Evolutionary conservation across 1,139 yeast genomes (phyloP).

Genomic region (Wickerhamomyces sp.): DNA sequence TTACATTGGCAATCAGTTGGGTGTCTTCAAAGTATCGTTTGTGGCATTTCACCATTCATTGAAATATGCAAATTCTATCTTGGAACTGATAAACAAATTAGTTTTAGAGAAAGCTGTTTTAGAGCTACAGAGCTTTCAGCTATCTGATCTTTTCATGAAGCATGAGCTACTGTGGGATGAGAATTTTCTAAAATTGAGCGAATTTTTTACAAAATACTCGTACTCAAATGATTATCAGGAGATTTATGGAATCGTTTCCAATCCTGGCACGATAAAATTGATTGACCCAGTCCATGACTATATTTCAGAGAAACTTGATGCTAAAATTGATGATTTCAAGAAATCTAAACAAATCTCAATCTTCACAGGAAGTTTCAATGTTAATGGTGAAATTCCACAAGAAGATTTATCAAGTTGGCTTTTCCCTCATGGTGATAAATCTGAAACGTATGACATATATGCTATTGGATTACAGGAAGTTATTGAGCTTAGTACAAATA

Average conservation of each 20-base stretch:
- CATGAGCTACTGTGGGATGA: constrained; percentile 63
- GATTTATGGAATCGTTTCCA: constrained; percentile 25
- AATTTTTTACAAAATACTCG: constrained; percentile 32
- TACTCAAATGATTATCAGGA: constrained; percentile 27
- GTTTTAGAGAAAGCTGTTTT: constrained; percentile 55
- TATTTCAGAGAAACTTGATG: constrained; percentile 50
- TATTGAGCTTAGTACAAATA: constrained; percentile 86
- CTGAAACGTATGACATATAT: constrained; percentile 57
- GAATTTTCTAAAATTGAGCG: constrained; percentile 46
- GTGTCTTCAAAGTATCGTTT: constrained; percentile 54
- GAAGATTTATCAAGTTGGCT: constrained; percentile 57
- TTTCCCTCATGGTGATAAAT: constrained; percentile 36
- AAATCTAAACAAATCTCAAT: constrained; percentile 47
- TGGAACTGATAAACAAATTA: constrained; percentile 56
- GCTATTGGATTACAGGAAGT: constrained; percentile 89
- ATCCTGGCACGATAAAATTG: constrained; percentile 35
- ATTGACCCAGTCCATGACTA: constrained; percentile 72
- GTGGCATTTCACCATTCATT: background rate
- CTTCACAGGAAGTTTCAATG: constrained; percentile 67
- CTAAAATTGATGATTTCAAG: constrained; percentile 44
- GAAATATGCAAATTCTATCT: constrained; percentile 27
- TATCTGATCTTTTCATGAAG: constrained; percentile 38
- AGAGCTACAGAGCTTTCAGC: constrained; percentile 31
- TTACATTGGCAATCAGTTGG: constrained; percentile 63
- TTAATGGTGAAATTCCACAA: constrained; percentile 53